Evolutionary conservation across 495 filamentous ascomycete species (phyloP).

Genomic region (Penicillium malachiteum): DNA sequence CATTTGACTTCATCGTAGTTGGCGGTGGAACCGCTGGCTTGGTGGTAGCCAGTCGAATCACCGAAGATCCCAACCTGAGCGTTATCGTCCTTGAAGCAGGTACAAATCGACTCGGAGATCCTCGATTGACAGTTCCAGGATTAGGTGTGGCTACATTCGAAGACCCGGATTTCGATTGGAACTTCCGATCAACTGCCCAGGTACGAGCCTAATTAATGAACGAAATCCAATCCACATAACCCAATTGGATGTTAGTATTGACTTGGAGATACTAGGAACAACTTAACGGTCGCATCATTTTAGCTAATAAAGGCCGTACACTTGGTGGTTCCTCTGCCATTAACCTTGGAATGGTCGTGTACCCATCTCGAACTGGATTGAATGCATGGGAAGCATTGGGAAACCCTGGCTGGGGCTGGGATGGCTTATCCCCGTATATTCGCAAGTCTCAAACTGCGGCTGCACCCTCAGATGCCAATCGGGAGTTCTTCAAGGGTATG

Average conservation of each 20-base stretch:
- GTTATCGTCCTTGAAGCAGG: slow-evolving; percentile 58
- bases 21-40: slow-evolving; percentile 49
- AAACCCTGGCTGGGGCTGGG: slow-evolving; percentile 54
- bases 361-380: slow-evolving; percentile 34
- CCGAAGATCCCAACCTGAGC: slow-evolving; percentile 36
- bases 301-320: slow-evolving; percentile 44
- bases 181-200: slow-evolving; percentile 50
- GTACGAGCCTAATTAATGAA: slow-evolving; percentile 18
- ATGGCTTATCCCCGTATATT: slow-evolving; percentile 44
- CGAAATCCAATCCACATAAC: no score
- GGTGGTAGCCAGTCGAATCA: slow-evolving; percentile 48
- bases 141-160: slow-evolving; percentile 36
- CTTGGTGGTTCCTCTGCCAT: slow-evolving; percentile 57
- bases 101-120: slow-evolving; percentile 40
- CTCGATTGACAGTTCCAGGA: slow-evolving; percentile 41
- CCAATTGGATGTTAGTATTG: neutral
- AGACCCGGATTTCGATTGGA: slow-evolving; percentile 55
- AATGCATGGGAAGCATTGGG: slow-evolving; percentile 53
- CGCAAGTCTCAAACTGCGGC: slow-evolving; percentile 18
- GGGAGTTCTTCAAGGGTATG: slow-evolving; percentile 12
- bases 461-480: slow-evolving; percentile 8
- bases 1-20: slow-evolving; percentile 18
- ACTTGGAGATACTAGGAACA: slow-evolving; percentile 12
- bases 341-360: slow-evolving; percentile 38
- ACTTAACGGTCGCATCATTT: slow-evolving; percentile 21